These are phyloP conservation scores for Mycena venus DNA, from an alignment of 768 basidiomycete species.

Conservation along the genomic window DNA sequence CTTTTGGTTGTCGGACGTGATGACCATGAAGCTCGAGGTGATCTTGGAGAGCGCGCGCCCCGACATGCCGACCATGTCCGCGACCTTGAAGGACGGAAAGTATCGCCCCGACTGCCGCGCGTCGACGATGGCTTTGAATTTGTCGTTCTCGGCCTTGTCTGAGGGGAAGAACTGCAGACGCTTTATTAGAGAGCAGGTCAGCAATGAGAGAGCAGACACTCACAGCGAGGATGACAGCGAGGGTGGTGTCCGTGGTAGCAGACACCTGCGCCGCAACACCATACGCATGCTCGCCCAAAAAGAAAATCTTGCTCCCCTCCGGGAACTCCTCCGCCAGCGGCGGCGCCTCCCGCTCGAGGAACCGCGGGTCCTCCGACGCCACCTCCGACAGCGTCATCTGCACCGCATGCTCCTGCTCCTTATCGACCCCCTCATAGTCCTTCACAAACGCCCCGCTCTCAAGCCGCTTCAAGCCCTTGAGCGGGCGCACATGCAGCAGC, in stretches of 20 bases:
- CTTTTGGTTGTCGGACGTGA: constrained; percentile 82
- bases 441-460: constrained; percentile 94
- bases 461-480: constrained; percentile 94
- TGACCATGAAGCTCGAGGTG: constrained; percentile 93
- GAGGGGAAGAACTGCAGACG: constrained; percentile 83
- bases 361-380: constrained; percentile 90
- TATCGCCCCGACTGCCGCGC: constrained; percentile 67
- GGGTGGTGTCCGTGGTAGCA: constrained; percentile 72
- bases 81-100: constrained; percentile 82
- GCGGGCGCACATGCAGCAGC: constrained; percentile 87
- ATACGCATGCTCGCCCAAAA: constrained; percentile 94
- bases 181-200: not conserved
- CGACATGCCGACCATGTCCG: constrained; percentile 80
- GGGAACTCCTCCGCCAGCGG: constrained; percentile 92
- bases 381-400: constrained; percentile 90
- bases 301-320: constrained; percentile 91
- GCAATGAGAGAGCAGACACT: constrained; percentile 30
- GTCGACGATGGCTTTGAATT: constrained; percentile 81
- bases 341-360: constrained; percentile 84
- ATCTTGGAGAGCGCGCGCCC: constrained; percentile 89
- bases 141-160: constrained; percentile 83
- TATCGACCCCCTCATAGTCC: constrained; percentile 89
- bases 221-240: constrained; percentile 93
- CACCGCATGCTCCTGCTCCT: constrained; percentile 87
- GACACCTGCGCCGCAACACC: constrained; percentile 95